Percentiles rank a stretch among this genome's conserved stretches.
phyloP scores from a whole-genome alignment of 129 eudicot species.

The sunflower (Helianthus annuus) region HanXRQr2.0-SUNRISE NC_035445.2:101629065-101629564 shows the following conservation, averaged over 20 bases:
- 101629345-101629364: slow-evolving; percentile 86
- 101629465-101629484: not conserved
- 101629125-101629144: no score
- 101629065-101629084: not conserved
- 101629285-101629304: no score
- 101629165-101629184: no score
- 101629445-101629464: no score
- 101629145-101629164: no score
- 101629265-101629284: no score
- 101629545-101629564: slow-evolving; percentile 69
- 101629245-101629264: no score
- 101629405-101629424: slow-evolving; percentile 85
- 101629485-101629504: slow-evolving; percentile 29
- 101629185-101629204: no score
- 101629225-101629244: no score
- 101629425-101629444: slow-evolving; percentile 58
- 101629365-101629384: slow-evolving; percentile 98
- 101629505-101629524: slow-evolving; percentile 88
- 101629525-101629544: slow-evolving; percentile 93
- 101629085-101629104: not conserved
- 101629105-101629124: not conserved
- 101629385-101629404: slow-evolving; percentile 88
- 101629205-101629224: no score
- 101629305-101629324: slow-evolving; percentile 6
- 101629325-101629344: slow-evolving; percentile 98